These are phyloP conservation scores for Metrosideros polymorpha DNA, from an alignment of 441 rosid species.

Conservation along the genomic window DNA sequence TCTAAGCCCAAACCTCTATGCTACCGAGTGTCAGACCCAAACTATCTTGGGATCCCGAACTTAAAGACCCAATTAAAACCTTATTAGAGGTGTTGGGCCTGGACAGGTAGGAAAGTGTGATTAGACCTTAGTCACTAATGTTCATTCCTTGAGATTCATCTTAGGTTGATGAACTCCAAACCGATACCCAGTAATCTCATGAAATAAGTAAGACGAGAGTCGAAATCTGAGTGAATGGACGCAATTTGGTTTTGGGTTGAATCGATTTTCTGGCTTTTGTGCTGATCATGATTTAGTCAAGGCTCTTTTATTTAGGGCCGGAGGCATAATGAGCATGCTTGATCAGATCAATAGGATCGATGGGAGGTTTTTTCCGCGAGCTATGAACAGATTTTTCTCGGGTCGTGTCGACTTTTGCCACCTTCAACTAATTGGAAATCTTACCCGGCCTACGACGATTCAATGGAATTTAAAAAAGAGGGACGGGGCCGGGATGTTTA, in stretches of 20 bases:
- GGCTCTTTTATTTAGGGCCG: neutral
- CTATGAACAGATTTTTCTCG: neutral
- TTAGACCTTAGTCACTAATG: neutral
- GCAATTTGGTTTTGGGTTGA: neutral
- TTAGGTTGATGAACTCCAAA: neutral
- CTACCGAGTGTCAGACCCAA: neutral
- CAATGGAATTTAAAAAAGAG: neutral
- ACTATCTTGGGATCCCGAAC: neutral
- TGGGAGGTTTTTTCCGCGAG: neutral
- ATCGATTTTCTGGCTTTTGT: neutral
- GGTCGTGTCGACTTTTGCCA: neutral
- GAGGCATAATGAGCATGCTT: neutral
- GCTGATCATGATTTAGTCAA: neutral
- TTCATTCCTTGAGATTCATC: neutral
- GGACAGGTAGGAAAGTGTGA: neutral
- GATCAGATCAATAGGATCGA: neutral
- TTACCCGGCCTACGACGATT: neutral
- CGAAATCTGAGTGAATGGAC: neutral
- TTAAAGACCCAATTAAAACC: neutral
- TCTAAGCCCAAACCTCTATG: neutral
- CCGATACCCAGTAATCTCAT: neutral
- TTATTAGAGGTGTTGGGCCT: neutral
- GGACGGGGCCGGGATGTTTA: neutral
- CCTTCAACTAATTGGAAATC: neutral
- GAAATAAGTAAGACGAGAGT: neutral